These are phyloP conservation scores for Mycena epipterygia DNA, from an alignment of 768 basidiomycete species.

Conservation along the genomic window DNA sequence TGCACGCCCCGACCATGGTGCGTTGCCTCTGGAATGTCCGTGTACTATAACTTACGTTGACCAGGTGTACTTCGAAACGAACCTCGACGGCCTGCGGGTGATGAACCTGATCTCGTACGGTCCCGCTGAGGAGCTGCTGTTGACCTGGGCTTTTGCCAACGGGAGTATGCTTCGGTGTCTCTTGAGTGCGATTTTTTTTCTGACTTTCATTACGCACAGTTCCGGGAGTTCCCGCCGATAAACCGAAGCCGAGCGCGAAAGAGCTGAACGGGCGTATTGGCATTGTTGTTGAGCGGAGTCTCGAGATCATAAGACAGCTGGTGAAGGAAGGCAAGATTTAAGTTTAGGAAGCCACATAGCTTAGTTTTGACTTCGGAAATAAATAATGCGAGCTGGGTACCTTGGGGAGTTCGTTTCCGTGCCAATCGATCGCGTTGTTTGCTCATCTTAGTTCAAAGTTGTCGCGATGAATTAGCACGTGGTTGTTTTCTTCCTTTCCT, in stretches of 20 bases:
- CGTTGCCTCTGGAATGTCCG: slow-evolving; percentile 7
- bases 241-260: background rate
- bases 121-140: background rate
- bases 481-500: too few relatives aligned
- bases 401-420: too few relatives aligned
- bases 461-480: too few relatives aligned
- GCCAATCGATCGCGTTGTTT: too few relatives aligned
- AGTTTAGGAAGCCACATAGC: background rate
- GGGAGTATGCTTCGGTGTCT: background rate
- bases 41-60: background rate
- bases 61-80: slow-evolving; percentile 3
- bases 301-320: slow-evolving; percentile 5
- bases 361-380: too few relatives aligned
- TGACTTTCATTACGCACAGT: background rate
- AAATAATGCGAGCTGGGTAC: too few relatives aligned
- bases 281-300: background rate
- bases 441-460: too few relatives aligned
- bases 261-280: slow-evolving; percentile 5
- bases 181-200: background rate
- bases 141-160: slow-evolving; percentile 5
- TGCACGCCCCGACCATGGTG: slow-evolving; percentile 43
- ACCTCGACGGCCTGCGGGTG: background rate
- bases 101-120: slow-evolving; percentile 15
- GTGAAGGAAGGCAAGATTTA: slow-evolving; percentile 16
- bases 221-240: too few relatives aligned